These are phyloP conservation scores for Earliella scabrosa DNA, from an alignment of 1,284 basidiomycete genomes.

Conservation along the genomic window DNA sequence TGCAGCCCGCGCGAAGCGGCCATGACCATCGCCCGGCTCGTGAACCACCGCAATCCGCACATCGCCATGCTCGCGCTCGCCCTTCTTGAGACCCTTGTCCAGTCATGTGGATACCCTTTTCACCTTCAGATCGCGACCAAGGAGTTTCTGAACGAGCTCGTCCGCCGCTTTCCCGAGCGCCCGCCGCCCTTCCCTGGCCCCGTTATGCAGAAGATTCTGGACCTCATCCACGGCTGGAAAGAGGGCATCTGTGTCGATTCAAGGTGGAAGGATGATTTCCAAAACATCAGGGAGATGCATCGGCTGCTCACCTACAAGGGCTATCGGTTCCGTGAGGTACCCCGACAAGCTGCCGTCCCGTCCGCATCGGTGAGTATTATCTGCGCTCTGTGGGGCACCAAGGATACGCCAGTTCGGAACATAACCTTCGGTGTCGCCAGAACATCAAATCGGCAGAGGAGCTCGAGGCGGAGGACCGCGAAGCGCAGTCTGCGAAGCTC, in stretches of 20 bases:
- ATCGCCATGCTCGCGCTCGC: conserved; percentile 83
- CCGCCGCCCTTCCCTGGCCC: conserved; percentile 95
- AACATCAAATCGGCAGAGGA: conserved; percentile 95
- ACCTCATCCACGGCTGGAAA: conserved; percentile 96
- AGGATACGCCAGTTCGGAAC: not conserved
- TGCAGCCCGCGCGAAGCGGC: conserved; percentile 86
- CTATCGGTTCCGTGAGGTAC: conserved; percentile 84
- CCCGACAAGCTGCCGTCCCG: conserved; percentile 49
- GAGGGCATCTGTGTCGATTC: conserved; percentile 90
- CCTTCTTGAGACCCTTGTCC: conserved; percentile 92
- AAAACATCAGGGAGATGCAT: conserved; percentile 99
- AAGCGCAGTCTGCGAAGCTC: conserved; percentile 95
- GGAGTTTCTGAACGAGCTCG: conserved; percentile 98
- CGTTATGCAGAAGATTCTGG: conserved; percentile 93
- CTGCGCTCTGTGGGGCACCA: not conserved
- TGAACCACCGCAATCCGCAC: conserved; percentile 92
- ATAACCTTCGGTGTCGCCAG: conserved; percentile 42
- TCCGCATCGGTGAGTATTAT: conserved; percentile 49
- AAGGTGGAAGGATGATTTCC: conserved; percentile 95
- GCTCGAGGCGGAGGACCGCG: conserved; percentile 94
- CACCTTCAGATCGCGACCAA: conserved; percentile 99
- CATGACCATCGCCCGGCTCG: conserved; percentile 79
- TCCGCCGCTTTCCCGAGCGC: conserved; percentile 96
- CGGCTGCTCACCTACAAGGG: conserved; percentile 94
- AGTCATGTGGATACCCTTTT: conserved; percentile 95